These are phyloP conservation scores for Boletus sp. DNA, from an alignment of 1,284 basidiomycete genomes.

Conservation along the genomic window DNA sequence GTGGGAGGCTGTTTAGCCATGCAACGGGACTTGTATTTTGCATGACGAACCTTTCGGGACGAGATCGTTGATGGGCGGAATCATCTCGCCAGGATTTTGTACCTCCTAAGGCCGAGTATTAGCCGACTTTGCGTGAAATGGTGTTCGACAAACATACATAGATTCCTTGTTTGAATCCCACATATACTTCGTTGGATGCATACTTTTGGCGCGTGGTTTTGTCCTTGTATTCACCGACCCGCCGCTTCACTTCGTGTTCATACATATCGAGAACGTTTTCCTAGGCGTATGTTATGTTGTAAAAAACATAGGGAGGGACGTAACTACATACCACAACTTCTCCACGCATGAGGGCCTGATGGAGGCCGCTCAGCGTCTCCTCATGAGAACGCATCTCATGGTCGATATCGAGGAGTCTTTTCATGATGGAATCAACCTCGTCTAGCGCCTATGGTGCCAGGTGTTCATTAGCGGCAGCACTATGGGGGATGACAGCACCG, in stretches of 20 bases:
- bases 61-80: conserved; percentile 78
- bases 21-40: not conserved
- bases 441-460: conserved; percentile 49
- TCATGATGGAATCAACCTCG: conserved; percentile 66
- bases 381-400: conserved; percentile 61
- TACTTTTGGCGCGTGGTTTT: conserved; percentile 79
- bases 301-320: not conserved
- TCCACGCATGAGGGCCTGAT: conserved; percentile 55
- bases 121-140: conserved; percentile 6
- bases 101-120: conserved; percentile 55
- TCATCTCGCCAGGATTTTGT: conserved; percentile 63
- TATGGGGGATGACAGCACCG: conserved; percentile 12
- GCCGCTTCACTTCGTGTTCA: conserved; percentile 45
- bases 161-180: conserved; percentile 64
- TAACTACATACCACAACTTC: conserved; percentile 57
- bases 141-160: conserved; percentile 55
- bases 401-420: conserved; percentile 65
- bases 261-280: conserved; percentile 52
- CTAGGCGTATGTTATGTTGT: conserved; percentile 41
- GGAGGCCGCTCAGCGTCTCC: conserved; percentile 55
- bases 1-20: conserved; percentile 11
- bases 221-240: conserved; percentile 51
- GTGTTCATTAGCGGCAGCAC: conserved; percentile 9
- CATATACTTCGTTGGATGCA: conserved; percentile 62
- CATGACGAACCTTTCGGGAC: conserved; percentile 62